Percentiles rank a stretch among this genome's conserved stretches.
phyloP scores from a whole-genome alignment of 768 basidiomycete genomes.

The Stropharia rugosoannulata region DNA sequence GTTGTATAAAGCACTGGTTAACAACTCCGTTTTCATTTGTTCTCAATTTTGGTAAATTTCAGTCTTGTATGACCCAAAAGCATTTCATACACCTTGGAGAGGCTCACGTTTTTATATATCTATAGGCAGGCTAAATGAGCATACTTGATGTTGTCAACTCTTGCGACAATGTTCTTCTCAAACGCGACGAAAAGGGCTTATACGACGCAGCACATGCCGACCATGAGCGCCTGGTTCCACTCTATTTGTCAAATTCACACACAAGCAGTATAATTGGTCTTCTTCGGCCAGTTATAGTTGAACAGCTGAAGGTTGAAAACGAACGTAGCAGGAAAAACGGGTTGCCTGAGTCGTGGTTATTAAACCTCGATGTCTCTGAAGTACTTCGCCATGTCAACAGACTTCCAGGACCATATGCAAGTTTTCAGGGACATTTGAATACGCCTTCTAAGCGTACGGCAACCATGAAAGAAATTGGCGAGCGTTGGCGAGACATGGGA shows the following conservation, averaged over 20 bases:
- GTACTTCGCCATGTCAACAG: conserved; percentile 23
- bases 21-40: no score
- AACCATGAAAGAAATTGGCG: conserved; percentile 65
- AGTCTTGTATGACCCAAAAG: no score
- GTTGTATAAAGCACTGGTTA: no score
- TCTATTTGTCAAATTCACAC: conserved; percentile 49
- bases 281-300: conserved; percentile 55
- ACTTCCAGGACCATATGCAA: conserved; percentile 35
- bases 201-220: conserved; percentile 20
- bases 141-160: conserved; percentile 64
- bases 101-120: no score
- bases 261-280: conserved; percentile 60
- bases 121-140: background rate
- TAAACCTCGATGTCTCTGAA: conserved; percentile 29
- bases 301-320: conserved; percentile 54
- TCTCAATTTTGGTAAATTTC: no score
- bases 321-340: conserved; percentile 23
- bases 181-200: conserved; percentile 19
- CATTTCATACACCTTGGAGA: no score
- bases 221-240: conserved; percentile 50
- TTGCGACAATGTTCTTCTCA: conserved; percentile 70
- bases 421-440: conserved; percentile 51
- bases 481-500: conserved; percentile 70
- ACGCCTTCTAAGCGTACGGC: conserved; percentile 61
- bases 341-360: conserved; percentile 38